These are phyloP conservation scores for Sphagnum magellanicum DNA, from an alignment of 228 moss, liverwort and hornwort species.

Conservation along the genomic window DNA sequence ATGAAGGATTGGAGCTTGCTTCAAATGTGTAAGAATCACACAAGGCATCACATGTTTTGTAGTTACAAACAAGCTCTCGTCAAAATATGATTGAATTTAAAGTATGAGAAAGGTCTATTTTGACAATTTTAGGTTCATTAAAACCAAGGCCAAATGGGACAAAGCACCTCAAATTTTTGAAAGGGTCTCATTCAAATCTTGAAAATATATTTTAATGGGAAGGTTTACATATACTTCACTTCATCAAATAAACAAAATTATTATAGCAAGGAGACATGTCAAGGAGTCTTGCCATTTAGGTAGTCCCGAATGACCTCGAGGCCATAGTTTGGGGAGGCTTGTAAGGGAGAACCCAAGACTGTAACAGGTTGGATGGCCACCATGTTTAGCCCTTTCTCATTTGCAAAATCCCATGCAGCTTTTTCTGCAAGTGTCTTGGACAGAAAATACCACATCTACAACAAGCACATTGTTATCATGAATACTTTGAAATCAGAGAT, in stretches of 20 bases:
- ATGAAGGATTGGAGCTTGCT: too few species aligned
- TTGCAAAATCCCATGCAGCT: slow-evolving; percentile 68
- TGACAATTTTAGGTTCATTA: too few species aligned
- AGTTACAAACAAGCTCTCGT: too few species aligned
- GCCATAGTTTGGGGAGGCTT: slow-evolving; percentile 49
- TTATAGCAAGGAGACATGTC: neutral
- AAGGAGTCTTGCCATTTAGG: slow-evolving; percentile 21
- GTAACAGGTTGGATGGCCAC: slow-evolving; percentile 36
- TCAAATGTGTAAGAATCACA: too few species aligned
- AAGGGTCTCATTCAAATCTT: too few species aligned
- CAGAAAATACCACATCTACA: slow-evolving; percentile 35
- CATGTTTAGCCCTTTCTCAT: slow-evolving; percentile 54
- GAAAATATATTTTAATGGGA: too few species aligned
- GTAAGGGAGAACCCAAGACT: slow-evolving; percentile 56
- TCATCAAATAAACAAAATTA: neutral
- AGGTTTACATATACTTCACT: neutral
- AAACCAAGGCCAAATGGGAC: too few species aligned
- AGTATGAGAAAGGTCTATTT: too few species aligned
- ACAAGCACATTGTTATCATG: neutral
- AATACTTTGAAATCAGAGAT: too few species aligned
- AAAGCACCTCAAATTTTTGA: too few species aligned
- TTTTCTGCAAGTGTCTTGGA: slow-evolving; percentile 67
- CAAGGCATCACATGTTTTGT: too few species aligned
- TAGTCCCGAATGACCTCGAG: slow-evolving; percentile 25
- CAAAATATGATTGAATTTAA: too few species aligned